Percentiles rank a stretch among this genome's conserved stretches.
These are phyloP conservation scores for Talaromyces sp. DNA, from an alignment of 2,329 filamentous ascomycete genomes.

Conservation along the genomic window DNA sequence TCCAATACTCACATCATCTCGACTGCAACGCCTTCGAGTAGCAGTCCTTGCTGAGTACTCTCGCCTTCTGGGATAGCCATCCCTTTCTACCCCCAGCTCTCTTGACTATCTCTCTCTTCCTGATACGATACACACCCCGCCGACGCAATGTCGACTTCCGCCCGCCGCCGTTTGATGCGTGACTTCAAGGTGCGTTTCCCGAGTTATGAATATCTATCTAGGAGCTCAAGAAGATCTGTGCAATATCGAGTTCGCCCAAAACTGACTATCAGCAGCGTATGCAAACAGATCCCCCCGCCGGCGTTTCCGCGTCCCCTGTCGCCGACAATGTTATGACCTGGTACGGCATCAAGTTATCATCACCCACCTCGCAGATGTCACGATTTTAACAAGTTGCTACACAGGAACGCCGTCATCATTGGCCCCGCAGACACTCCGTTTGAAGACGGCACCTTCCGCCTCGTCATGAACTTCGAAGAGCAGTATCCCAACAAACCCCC, in stretches of 20 bases:
- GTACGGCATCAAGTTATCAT: slow-evolving; percentile 16
- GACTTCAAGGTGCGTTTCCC: slow-evolving; percentile 86
- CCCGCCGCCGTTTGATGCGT: slow-evolving; percentile 93
- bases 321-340: slow-evolving; percentile 50
- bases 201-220: background rate
- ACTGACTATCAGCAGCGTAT: slow-evolving; percentile 63
- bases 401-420: slow-evolving; percentile 97
- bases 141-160: slow-evolving; percentile 77
- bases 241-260: background rate
- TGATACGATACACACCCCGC: background rate
- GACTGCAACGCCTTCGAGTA: no score
- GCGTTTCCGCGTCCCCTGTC: slow-evolving; percentile 91
- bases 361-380: background rate
- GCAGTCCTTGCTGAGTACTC: background rate
- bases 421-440: slow-evolving; percentile 95
- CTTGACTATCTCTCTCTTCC: background rate
- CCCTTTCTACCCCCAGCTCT: background rate
- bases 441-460: slow-evolving; percentile 93
- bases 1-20: background rate
- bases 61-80: background rate
- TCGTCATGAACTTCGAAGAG: slow-evolving; percentile 99
- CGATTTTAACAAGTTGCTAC: slow-evolving; percentile 20
- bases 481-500: slow-evolving; percentile 98
- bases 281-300: slow-evolving; percentile 96
- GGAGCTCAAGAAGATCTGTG: background rate